Base-by-base conservation (phyloP, 306 rosid genomes). In the Pyrus communis region DNA sequence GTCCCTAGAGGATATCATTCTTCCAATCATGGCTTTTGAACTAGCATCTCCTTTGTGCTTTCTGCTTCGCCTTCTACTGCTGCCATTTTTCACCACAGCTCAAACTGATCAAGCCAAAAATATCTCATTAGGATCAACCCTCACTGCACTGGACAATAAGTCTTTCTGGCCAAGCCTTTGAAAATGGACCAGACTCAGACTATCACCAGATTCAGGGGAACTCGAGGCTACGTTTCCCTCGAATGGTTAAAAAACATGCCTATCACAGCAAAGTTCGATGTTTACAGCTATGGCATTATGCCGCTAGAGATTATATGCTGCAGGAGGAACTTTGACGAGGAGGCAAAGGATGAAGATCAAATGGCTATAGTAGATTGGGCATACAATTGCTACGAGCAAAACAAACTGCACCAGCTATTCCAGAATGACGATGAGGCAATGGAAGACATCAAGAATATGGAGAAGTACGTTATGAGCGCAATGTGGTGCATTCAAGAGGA, bases 161-260 rank as follows among this genome's bases (percentile, higher is more conserved):
- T 67, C 74, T 3, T 61, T 40, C 45, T 75, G 81, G 87, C 81
- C 3, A 81, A 84, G 72, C 85, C 78, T 45, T 31, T 84, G 40
- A 78, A 5, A 19, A 17, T 5, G 23, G 52, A 81, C 18, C 85
- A 84, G 13, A 81, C 62, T 40, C 52, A 70, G 9, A 81, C 88
- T 2, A 61, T 1, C 1, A 81, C 81, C 14, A 62, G 43, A 8
- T 55, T 80, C 0, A 73, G 82, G 43, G 87, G 87, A 74, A 78
- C 85, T 23, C 42, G 40, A 59, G 83, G 85, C 0, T 84, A 75
- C 18, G 73, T 84, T 2, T 84, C 87, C 4, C 78, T 77, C 2
- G 80, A 84, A 58, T 80, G 85, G 84, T 77, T 84, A 13, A 58
- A 22, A 22, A 59, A 23, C 64, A n/a, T 1, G 64, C 64, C 31